Conservation (phyloP, 2,329 filamentous ascomycete species). For the Sporothrix mexicana region DNA sequence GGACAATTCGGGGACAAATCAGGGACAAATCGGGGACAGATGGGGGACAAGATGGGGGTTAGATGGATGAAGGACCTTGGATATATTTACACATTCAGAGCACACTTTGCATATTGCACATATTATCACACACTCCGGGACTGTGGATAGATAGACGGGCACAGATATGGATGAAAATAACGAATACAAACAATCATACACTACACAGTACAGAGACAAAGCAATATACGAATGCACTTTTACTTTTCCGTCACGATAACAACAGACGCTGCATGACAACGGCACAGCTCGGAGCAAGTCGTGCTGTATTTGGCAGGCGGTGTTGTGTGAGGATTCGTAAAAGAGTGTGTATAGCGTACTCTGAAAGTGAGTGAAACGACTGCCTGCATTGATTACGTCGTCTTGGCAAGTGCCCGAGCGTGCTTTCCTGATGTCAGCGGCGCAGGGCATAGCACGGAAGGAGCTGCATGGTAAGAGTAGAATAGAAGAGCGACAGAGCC, state of each 20-base stretch:
- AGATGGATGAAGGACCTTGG: neutral
- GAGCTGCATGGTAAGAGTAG: neutral
- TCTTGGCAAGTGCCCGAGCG: neutral
- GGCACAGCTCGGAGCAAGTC: neutral
- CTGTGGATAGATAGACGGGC: neutral
- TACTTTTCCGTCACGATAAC: neutral
- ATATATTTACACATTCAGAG: neutral
- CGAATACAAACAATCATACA: conserved; percentile 1
- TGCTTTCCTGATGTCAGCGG: neutral
- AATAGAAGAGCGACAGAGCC: neutral
- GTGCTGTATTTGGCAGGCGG: conserved; percentile 3
- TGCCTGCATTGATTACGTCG: no score
- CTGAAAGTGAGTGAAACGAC: neutral
- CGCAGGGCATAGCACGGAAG: neutral
- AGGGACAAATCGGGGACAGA: neutral
- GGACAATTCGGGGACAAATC: no score
- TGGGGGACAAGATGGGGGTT: neutral
- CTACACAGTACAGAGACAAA: neutral
- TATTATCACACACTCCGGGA: neutral
- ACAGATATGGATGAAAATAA: neutral
- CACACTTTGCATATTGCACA: neutral
- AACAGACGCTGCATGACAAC: neutral
- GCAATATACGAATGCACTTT: neutral
- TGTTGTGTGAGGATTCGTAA: neutral
- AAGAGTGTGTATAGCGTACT: neutral